Percentiles rank a stretch among this genome's conserved stretches.
phyloP scores from a whole-genome alignment of 129 eudicot species.

The Flaveria linearis region DNA sequence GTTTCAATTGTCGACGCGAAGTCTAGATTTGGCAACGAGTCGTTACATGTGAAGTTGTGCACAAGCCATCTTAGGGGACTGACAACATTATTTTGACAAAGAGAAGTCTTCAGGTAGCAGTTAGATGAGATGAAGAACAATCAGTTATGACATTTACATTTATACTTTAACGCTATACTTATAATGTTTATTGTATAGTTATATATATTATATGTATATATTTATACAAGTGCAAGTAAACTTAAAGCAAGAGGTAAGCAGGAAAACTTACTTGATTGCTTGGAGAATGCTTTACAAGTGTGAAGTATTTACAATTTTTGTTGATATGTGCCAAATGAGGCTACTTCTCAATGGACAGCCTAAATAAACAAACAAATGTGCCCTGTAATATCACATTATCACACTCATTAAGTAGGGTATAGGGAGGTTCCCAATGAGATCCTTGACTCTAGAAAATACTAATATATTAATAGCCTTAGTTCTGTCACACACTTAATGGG shows the following conservation, averaged over 20 bases:
- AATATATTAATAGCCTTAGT: neutral
- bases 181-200: neutral
- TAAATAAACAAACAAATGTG: too few relatives aligned
- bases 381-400: too few relatives aligned
- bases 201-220: neutral
- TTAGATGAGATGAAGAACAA: constrained; percentile 53
- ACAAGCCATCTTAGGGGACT: neutral
- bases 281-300: too few relatives aligned
- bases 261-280: too few relatives aligned
- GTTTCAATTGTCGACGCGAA: constrained; percentile 30
- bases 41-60: neutral
- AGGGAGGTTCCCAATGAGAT: too few relatives aligned
- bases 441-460: too few relatives aligned
- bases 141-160: constrained; percentile 27
- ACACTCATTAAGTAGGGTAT: too few relatives aligned
- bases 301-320: too few relatives aligned
- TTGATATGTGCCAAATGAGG: neutral
- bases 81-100: constrained; percentile 22
- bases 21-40: neutral
- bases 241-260: neutral
- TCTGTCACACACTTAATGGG: neutral
- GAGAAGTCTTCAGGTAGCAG: constrained; percentile 39
- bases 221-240: neutral
- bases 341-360: too few relatives aligned
- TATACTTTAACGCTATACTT: constrained; percentile 14